A percentile compares a stretch with the other conserved stretches of the same genome.
Conservation (phyloP, 805 yeast species). For the Metschnikowia dekortorum region DNA sequence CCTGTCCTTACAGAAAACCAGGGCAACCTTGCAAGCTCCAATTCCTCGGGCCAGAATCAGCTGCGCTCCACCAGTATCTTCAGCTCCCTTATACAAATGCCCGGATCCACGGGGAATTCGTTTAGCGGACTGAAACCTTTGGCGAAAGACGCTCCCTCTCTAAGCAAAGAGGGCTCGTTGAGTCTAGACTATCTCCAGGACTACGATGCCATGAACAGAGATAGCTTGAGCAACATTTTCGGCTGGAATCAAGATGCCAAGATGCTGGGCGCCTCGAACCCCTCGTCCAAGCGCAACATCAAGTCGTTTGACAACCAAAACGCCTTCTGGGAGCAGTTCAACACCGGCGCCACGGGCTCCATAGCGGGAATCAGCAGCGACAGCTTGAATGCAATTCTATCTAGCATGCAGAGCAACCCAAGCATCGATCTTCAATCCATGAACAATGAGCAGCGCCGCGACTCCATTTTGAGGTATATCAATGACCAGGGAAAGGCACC, state of each 20-base stretch:
- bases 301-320: conserved; percentile 9
- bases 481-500: conserved; percentile 27
- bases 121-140: conserved; percentile 21
- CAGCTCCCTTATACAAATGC: conserved; percentile 37
- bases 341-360: conserved; percentile 23
- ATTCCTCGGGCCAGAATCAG: conserved; percentile 8
- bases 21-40: background rate
- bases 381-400: conserved; percentile 29
- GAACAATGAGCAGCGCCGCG: conserved; percentile 38
- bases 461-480: conserved; percentile 34
- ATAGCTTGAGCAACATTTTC: conserved; percentile 25
- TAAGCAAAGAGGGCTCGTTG: conserved; percentile 3
- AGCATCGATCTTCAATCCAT: conserved; percentile 35
- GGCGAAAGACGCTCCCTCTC: background rate
- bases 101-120: conserved; percentile 32
- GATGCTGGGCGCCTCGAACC: conserved; percentile 2
- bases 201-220: conserved; percentile 26
- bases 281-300: conserved; percentile 8
- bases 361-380: conserved; percentile 28
- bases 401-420: conserved; percentile 32
- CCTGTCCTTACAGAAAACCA: conserved; percentile 18
- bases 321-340: conserved; percentile 25
- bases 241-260: conserved; percentile 24
- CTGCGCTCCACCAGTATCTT: conserved; percentile 36
- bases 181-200: conserved; percentile 30